Evolutionary conservation across 257 asterid genomes (phyloP).

Genomic region (Nicotiana tomentosiformis): DNA sequence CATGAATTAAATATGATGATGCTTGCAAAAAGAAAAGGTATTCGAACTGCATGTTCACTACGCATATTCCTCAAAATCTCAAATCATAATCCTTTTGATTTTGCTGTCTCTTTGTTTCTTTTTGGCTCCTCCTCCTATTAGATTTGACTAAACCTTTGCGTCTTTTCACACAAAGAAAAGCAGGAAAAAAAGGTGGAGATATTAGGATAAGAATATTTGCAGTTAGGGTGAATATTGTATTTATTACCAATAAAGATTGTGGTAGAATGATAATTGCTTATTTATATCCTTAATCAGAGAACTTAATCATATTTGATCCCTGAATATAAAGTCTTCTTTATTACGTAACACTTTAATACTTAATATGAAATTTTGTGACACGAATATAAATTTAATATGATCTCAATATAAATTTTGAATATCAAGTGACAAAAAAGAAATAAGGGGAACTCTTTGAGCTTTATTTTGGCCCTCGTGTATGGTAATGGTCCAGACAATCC

Average conservation of each 20-base stretch:
- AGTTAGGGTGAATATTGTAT: background rate
- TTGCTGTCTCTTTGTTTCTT: background rate
- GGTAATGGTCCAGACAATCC: background rate
- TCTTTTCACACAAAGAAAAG: slow-evolving; percentile 24
- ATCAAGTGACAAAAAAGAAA: too few relatives aligned
- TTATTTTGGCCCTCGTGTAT: too few relatives aligned
- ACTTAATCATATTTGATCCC: too few relatives aligned
- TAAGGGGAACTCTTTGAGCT: too few relatives aligned
- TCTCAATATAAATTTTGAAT: too few relatives aligned
- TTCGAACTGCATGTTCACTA: background rate
- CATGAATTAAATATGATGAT: background rate
- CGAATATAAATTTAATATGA: too few relatives aligned
- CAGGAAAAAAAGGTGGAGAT: background rate
- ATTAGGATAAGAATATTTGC: background rate
- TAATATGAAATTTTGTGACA: too few relatives aligned
- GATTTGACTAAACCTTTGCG: slow-evolving; percentile 15
- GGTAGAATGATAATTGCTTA: too few relatives aligned
- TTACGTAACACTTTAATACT: too few relatives aligned
- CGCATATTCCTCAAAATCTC: slow-evolving; percentile 4
- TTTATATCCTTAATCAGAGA: too few relatives aligned
- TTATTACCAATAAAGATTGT: too few relatives aligned
- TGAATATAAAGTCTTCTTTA: too few relatives aligned
- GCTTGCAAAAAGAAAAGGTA: background rate
- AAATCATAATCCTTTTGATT: background rate
- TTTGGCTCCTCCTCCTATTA: background rate